These are phyloP conservation scores for Pelargonium citronellum DNA, from an alignment of 441 rosid species.

Conservation along the genomic window DNA sequence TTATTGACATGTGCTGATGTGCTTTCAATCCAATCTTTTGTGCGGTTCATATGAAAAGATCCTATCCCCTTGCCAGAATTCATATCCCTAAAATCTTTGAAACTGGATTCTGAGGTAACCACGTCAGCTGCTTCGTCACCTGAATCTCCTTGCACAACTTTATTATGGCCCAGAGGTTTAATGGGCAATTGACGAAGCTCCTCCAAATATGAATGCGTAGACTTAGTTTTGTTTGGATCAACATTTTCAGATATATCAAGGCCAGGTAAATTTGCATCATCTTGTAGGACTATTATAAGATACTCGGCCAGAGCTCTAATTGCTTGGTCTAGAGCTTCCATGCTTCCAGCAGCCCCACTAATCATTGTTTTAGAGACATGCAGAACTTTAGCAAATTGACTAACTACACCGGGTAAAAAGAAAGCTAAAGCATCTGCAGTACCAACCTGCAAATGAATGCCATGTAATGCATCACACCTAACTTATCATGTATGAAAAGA, in stretches of 20 bases:
- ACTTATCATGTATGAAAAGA: slow-evolving; percentile 10
- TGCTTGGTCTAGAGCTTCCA: slow-evolving; percentile 78
- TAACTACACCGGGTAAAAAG: slow-evolving; percentile 91
- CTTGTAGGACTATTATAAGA: slow-evolving; percentile 79
- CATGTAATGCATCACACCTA: slow-evolving; percentile 14
- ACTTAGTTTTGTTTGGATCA: slow-evolving; percentile 37
- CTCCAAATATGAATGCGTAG: slow-evolving; percentile 49
- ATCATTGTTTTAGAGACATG: slow-evolving; percentile 67
- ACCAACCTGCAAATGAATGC: slow-evolving; percentile 55
- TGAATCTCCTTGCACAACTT: slow-evolving; percentile 30
- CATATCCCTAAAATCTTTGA: slow-evolving; percentile 24
- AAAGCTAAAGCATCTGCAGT: slow-evolving; percentile 85
- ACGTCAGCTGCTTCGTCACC: slow-evolving; percentile 27
- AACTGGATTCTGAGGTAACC: slow-evolving; percentile 25
- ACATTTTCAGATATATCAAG: slow-evolving; percentile 29
- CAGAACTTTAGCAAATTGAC: slow-evolving; percentile 81
- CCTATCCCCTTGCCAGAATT: slow-evolving; percentile 35
- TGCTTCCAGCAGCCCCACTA: slow-evolving; percentile 93
- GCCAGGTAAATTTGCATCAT: slow-evolving; percentile 52
- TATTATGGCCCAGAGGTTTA: slow-evolving; percentile 35
- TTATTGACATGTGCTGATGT: slow-evolving; percentile 65
- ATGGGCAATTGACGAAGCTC: slow-evolving; percentile 57
- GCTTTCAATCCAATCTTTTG: slow-evolving; percentile 72
- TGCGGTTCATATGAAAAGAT: slow-evolving; percentile 63
- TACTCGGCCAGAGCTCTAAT: slow-evolving; percentile 85